phyloP scores from a whole-genome alignment of 257 asterid species.

The Salvia splendens region DNA sequence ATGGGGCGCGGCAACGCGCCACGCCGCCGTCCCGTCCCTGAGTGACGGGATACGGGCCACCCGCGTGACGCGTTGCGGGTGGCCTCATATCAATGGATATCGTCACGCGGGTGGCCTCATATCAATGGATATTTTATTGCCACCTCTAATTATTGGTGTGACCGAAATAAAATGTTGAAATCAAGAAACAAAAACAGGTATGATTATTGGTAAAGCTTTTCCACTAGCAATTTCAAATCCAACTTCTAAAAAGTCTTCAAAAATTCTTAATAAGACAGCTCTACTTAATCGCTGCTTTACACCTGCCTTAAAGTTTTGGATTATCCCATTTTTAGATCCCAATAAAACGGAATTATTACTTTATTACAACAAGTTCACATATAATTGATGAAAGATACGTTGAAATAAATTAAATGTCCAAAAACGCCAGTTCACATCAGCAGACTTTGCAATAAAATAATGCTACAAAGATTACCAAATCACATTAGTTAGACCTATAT shows the following conservation, averaged over 20 bases:
- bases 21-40: too few species aligned
- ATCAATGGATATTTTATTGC: too few species aligned
- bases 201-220: constrained; percentile 19
- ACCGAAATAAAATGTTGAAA: constrained; percentile 29
- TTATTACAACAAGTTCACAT: constrained; percentile 26
- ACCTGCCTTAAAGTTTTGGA: constrained; percentile 35
- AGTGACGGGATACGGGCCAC: too few species aligned
- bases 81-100: too few species aligned
- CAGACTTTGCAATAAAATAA: constrained; percentile 35
- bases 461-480: background rate
- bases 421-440: constrained; percentile 59
- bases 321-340: constrained; percentile 5
- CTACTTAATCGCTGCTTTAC: constrained; percentile 23
- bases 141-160: background rate
- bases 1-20: too few species aligned
- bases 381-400: constrained; percentile 35
- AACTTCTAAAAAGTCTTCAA: constrained; percentile 35
- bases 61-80: too few species aligned
- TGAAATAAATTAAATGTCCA: constrained; percentile 26
- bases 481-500: constrained; percentile 36
- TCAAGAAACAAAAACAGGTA: constrained; percentile 16
- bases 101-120: too few species aligned
- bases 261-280: constrained; percentile 22
- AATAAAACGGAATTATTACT: background rate
- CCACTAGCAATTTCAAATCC: constrained; percentile 40